phyloP scores from a whole-genome alignment of 2,329 filamentous ascomycete genomes.

The Fusarium robinianum region DNA sequence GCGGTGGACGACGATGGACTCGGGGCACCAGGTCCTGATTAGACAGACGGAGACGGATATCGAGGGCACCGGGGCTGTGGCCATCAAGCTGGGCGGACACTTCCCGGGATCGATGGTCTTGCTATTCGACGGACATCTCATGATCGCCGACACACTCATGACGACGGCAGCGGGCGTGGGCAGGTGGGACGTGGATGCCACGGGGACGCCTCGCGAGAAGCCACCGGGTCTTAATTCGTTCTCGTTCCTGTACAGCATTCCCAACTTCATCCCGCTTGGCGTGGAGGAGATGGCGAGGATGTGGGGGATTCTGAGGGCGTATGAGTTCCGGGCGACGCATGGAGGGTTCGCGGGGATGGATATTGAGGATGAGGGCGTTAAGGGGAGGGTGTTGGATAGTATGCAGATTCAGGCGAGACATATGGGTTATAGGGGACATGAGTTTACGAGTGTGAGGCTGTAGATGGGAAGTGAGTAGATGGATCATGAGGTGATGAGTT shows the following conservation, averaged over 20 bases:
- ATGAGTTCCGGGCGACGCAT: slow-evolving; percentile 68
- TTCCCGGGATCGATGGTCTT: slow-evolving; percentile 76
- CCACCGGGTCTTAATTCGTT: slow-evolving; percentile 58
- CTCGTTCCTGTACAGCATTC: slow-evolving; percentile 77
- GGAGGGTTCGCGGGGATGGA: slow-evolving; percentile 69
- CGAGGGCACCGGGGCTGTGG: slow-evolving; percentile 55
- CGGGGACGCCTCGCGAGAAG: slow-evolving; percentile 42
- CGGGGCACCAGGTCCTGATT: slow-evolving; percentile 53
- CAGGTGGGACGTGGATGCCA: slow-evolving; percentile 49
- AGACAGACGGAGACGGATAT: slow-evolving; percentile 48
- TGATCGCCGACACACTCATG: slow-evolving; percentile 78
- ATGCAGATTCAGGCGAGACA: slow-evolving; percentile 71
- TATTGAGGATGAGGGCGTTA: slow-evolving; percentile 61
- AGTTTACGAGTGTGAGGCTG: slow-evolving; percentile 41
- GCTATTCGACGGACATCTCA: slow-evolving; percentile 63
- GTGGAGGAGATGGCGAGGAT: slow-evolving; percentile 67
- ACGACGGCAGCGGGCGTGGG: slow-evolving; percentile 64
- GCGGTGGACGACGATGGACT: slow-evolving; percentile 62
- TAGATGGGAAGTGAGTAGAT: slow-evolving; percentile 13
- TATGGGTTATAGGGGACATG: slow-evolving; percentile 52
- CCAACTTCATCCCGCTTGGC: slow-evolving; percentile 73
- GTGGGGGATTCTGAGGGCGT: slow-evolving; percentile 67
- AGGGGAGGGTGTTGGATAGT: slow-evolving; percentile 70
- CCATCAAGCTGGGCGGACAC: slow-evolving; percentile 76
- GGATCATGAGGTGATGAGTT: background rate